Evolutionary conservation across 1,284 basidiomycete species (phyloP).

Genomic region (Caloboletus inedulis): DNA sequence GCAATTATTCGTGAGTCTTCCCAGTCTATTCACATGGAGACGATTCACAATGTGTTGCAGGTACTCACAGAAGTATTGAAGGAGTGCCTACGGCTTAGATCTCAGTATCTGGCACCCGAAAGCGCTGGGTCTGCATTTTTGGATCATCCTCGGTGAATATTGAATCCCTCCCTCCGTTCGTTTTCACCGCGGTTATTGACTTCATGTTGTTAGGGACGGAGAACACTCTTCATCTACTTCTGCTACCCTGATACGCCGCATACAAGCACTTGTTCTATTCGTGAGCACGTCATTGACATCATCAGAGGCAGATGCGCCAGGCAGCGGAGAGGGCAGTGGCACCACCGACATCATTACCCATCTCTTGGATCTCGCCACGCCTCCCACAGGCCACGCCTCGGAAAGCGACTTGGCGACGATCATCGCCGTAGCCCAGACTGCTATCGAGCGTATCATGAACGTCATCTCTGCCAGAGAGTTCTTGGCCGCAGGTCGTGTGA

Average conservation of each 20-base stretch:
- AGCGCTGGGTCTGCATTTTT: constrained; percentile 50
- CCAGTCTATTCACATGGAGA: constrained; percentile 1
- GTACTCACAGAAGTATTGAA: constrained; percentile 63
- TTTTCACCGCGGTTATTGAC: constrained; percentile 1
- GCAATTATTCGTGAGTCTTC: constrained; percentile 50
- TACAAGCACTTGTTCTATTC: constrained; percentile 65
- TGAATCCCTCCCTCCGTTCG: not conserved
- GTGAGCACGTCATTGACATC: constrained; percentile 41
- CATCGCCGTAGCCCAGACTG: constrained; percentile 43
- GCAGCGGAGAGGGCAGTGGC: constrained; percentile 34
- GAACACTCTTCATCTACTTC: constrained; percentile 47
- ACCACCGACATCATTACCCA: constrained; percentile 31
- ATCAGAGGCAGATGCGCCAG: constrained; percentile 34
- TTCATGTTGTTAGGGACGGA: constrained; percentile 43
- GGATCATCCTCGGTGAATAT: constrained; percentile 51
- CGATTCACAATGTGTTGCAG: constrained; percentile 37
- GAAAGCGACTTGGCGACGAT: constrained; percentile 40
- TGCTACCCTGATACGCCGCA: constrained; percentile 52
- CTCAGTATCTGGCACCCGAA: constrained; percentile 42
- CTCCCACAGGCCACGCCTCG: constrained; percentile 5
- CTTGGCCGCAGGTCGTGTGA: constrained; percentile 47
- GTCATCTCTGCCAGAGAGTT: constrained; percentile 71
- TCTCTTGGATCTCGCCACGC: constrained; percentile 28
- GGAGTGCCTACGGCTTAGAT: constrained; percentile 64
- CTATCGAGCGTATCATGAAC: constrained; percentile 48